Evolutionary conservation across 2,329 filamentous ascomycete genomes (phyloP).

Genomic region (Clarireedia sp.): DNA sequence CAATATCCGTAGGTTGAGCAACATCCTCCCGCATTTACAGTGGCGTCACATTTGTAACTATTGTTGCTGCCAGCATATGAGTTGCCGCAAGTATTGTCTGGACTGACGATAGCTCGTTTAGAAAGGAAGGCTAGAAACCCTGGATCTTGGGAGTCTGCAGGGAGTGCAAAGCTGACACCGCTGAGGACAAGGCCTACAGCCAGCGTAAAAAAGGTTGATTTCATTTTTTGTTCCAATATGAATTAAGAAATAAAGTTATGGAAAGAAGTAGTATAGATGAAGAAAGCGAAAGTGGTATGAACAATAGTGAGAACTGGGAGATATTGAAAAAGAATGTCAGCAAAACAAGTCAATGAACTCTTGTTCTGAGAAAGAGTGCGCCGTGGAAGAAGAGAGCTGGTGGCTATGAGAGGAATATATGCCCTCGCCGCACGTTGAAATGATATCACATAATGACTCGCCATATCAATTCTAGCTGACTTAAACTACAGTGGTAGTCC

Average conservation of each 20-base stretch:
- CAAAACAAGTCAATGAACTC: background rate
- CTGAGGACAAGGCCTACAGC: conserved; percentile 6
- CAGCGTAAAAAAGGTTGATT: conserved; percentile 2
- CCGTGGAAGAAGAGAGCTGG: background rate
- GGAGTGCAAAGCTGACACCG: conserved; percentile 5
- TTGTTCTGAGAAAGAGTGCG: background rate
- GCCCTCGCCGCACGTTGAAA: background rate
- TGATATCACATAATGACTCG: background rate
- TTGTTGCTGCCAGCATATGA: conserved; percentile 8
- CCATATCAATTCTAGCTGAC: background rate
- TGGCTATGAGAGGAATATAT: background rate
- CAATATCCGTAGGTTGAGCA: conserved; percentile 25
- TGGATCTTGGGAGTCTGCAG: conserved; percentile 7
- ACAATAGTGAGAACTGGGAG: background rate
- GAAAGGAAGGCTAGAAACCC: conserved; percentile 8
- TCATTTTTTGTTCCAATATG: conserved; percentile 7
- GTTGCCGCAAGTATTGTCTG: conserved; percentile 19
- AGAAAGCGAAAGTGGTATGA: background rate
- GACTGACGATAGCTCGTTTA: conserved; percentile 7
- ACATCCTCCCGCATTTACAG: conserved; percentile 21
- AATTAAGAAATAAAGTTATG: background rate
- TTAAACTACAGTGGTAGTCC: background rate
- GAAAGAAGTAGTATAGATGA: background rate
- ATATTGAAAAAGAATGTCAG: background rate
- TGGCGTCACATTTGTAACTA: conserved; percentile 22